These are phyloP conservation scores for Handroanthus guayacan DNA, from an alignment of 257 asterid genomes.

Conservation along the genomic window DNA sequence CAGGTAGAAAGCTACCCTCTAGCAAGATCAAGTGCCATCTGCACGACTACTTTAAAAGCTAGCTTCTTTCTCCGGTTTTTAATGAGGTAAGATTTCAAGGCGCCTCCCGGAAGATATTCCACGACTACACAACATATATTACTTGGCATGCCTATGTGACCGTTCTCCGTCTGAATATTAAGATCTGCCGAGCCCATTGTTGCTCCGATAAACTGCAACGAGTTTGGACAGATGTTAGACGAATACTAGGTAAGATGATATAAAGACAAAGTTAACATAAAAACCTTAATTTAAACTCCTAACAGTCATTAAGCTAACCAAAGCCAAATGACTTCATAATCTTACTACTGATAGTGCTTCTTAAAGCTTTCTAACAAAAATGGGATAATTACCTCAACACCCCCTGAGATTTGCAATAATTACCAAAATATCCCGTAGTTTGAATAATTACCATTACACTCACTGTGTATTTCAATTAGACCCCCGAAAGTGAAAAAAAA, in stretches of 20 bases:
- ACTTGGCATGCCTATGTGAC: constrained; percentile 76
- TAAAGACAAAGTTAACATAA: neutral
- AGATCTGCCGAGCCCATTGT: constrained; percentile 72
- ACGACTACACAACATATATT: constrained; percentile 75
- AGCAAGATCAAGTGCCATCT: constrained; percentile 80
- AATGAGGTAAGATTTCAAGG: constrained; percentile 73
- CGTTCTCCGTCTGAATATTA: constrained; percentile 70
- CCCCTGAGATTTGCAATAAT: no score
- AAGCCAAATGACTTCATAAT: neutral
- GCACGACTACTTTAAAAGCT: constrained; percentile 77
- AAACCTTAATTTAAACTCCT: neutral
- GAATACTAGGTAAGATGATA: constrained; percentile 14
- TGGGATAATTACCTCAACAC: no score
- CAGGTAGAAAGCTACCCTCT: constrained; percentile 58
- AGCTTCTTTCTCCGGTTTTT: constrained; percentile 72
- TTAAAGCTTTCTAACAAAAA: neutral
- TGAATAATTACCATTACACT: no score
- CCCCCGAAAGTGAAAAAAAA: no score
- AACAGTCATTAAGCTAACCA: neutral
- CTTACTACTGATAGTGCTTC: neutral
- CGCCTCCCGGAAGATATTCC: constrained; percentile 84
- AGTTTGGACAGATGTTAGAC: constrained; percentile 19
- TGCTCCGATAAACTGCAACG: constrained; percentile 76
- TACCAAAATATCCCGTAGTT: no score
- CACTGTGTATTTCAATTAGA: no score